Evolutionary conservation across 164 flowering plant genomes (phyloP).

Genomic region (Paratinospora sagittata): DNA sequence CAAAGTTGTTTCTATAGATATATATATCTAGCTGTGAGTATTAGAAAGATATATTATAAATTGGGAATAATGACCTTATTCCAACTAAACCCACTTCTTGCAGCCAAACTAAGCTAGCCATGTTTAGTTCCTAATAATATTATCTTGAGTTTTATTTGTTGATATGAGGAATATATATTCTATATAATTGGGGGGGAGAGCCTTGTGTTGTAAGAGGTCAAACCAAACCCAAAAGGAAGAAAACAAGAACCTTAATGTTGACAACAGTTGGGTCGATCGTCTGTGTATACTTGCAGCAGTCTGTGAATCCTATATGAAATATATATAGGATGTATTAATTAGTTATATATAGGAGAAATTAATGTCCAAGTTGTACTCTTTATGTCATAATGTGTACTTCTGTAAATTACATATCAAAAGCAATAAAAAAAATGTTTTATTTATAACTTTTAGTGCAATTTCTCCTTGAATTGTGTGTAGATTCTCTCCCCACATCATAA

Average conservation of each 20-base stretch:
- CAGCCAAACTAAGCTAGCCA: not conserved
- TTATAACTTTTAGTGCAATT: not conserved
- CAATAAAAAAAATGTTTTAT: conserved; percentile 1
- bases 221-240: conserved; percentile 1
- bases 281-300: not conserved
- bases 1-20: not conserved
- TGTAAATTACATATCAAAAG: conserved; percentile 3
- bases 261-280: conserved; percentile 1
- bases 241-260: not conserved
- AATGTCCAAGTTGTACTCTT: conserved; percentile 2
- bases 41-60: not conserved
- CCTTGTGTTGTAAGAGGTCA: conserved; percentile 4
- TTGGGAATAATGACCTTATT: not conserved
- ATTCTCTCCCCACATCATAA: too few species aligned
- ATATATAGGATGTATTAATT: not conserved
- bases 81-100: conserved; percentile 1
- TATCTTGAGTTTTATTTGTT: not conserved
- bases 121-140: not conserved
- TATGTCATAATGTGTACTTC: not conserved
- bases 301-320: not conserved
- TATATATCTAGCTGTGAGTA: not conserved
- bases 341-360: not conserved
- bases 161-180: not conserved
- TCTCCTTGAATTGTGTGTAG: too few species aligned
- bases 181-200: not conserved